Conservation (phyloP, 2,329 filamentous ascomycete species). For the Penicillium sumatraense region DNA sequence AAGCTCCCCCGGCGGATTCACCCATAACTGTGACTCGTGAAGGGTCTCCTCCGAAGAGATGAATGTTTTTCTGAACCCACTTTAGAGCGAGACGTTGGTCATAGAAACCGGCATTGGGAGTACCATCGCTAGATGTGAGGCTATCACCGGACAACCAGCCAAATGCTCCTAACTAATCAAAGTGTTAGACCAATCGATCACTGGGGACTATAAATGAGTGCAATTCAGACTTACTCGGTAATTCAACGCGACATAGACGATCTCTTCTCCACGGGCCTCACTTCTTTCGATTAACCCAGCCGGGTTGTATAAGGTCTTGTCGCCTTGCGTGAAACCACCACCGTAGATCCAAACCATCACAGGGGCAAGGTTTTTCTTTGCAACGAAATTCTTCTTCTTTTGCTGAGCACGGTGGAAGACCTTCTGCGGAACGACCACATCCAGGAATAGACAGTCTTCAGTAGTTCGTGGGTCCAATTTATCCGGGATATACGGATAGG, state of each 20-base stretch:
- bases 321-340: conserved; percentile 51
- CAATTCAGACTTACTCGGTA: conserved; percentile 42
- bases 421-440: conserved; percentile 40
- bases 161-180: conserved; percentile 49
- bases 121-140: conserved; percentile 48
- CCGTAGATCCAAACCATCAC: conserved; percentile 54
- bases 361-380: conserved; percentile 29
- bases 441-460: conserved; percentile 45
- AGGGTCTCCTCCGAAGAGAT: conserved; percentile 60
- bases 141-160: conserved; percentile 54
- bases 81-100: conserved; percentile 62
- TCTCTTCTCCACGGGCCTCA: conserved; percentile 41
- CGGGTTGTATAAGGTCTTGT: conserved; percentile 42
- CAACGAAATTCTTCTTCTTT: conserved; percentile 1
- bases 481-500: conserved; percentile 22
- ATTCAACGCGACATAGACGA: conserved; percentile 56
- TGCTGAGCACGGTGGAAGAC: conserved; percentile 34
- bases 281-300: conserved; percentile 49
- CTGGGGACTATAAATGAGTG: background rate
- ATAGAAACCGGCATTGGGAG: conserved; percentile 55
- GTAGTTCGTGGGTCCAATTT: conserved; percentile 30
- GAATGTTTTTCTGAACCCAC: conserved; percentile 61
- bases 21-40: conserved; percentile 50
- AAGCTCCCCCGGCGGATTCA: conserved; percentile 57
- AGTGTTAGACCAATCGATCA: conserved; percentile 8